Evolutionary conservation across 2,329 filamentous ascomycete genomes (phyloP), one percentile per base, ranked within the genome.

Genomic region (Diaporthe sp.): DNA sequence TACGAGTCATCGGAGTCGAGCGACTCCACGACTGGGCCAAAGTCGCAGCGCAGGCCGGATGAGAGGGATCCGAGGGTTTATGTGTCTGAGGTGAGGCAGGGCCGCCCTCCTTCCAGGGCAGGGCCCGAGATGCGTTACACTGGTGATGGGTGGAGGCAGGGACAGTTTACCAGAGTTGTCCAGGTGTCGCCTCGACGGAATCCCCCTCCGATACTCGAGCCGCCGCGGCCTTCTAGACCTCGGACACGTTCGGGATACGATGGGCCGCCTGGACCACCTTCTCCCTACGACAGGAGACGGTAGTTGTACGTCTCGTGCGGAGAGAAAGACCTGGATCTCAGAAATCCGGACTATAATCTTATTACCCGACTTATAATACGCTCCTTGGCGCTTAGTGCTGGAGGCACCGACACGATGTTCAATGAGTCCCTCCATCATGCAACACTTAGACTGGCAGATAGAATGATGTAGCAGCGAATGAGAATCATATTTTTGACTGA

Each of bases 171-270:
- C 2, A 54, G 64, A 15, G 64, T 68, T 5, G 45, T 50, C 15
- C 64, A 68, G 33, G 33, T 72, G 5, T 52, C 57, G 7, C 40
- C 72, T 50, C 64, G 64, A 35, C n/a, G 12, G 4, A 47, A 47
- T n/a, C 15, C 64, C 2, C 54, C 64, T n/a, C 33, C 67, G n/a
- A 70, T 74, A 40, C 52, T 74, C 9, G 72, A 70, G 30, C 47
- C 57, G 28, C 72, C 72, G 10, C 38, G 72, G 9, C 40, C 64
- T 3, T 74, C 72, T 4, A 57, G 64, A 30, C 72, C 72, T 9
- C 58, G 72, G 54, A 74, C 72, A 15, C 64, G 72, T 19, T 60
- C 54, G 40, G 72, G 64, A 25, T 70, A 74, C 22, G 64, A 74
- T 13, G 64, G 55, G 2, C 64, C 72, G 2, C 54, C 45, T 22